These are phyloP conservation scores for Erysimum cheiranthoides DNA, from an alignment of 345 rosid genomes.

Conservation along the genomic window DNA sequence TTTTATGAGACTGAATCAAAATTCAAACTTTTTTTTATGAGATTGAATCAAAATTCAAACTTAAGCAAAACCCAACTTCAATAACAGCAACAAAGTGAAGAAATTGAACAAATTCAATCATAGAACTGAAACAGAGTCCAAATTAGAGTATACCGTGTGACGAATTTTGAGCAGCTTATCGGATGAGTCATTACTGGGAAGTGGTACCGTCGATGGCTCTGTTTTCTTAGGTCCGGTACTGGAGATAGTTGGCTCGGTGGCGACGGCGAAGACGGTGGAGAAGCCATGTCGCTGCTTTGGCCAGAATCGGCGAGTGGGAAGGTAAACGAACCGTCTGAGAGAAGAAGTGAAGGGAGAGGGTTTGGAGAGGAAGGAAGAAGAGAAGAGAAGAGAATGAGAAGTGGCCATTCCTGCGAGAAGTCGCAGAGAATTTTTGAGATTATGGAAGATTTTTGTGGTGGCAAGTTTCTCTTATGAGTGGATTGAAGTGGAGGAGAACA, in stretches of 20 bases:
- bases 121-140: constrained; percentile 23
- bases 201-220: constrained; percentile 51
- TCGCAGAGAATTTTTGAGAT: constrained; percentile 23
- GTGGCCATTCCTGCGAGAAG: constrained; percentile 51
- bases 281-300: constrained; percentile 39
- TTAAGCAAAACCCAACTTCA: background rate
- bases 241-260: constrained; percentile 61
- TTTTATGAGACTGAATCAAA: constrained; percentile 15
- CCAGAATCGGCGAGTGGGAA: constrained; percentile 44
- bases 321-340: constrained; percentile 50
- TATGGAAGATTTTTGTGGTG: constrained; percentile 36
- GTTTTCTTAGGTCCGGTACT: constrained; percentile 37
- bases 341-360: constrained; percentile 52
- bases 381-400: constrained; percentile 50
- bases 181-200: constrained; percentile 88
- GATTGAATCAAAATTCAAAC: constrained; percentile 10
- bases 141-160: constrained; percentile 64
- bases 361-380: constrained; percentile 50
- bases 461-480: constrained; percentile 11
- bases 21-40: constrained; percentile 7
- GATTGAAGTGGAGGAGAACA: constrained; percentile 27
- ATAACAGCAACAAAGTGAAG: background rate
- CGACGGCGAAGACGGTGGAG: constrained; percentile 56
- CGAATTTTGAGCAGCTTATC: constrained; percentile 76
- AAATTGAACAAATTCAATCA: background rate